Evolutionary conservation across 495 filamentous ascomycete genomes (phyloP).

Genomic region (Penicillium mononematosum): DNA sequence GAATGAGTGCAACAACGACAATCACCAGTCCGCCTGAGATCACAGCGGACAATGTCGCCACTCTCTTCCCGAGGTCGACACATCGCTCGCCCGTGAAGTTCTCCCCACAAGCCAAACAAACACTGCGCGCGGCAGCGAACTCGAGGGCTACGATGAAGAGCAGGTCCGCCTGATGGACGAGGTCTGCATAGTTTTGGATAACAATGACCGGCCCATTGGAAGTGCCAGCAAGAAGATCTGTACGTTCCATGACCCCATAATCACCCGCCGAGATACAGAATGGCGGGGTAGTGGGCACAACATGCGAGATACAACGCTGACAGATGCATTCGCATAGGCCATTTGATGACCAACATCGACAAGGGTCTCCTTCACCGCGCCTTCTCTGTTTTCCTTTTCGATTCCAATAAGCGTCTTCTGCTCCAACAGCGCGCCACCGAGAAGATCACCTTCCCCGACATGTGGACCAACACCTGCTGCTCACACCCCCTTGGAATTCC

Average conservation of each 20-base stretch:
- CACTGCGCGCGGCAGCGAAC: conserved; percentile 42
- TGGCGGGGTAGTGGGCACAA: conserved; percentile 18
- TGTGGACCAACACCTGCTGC: conserved; percentile 99
- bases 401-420: conserved; percentile 80
- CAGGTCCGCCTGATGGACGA: conserved; percentile 99
- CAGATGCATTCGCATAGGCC: conserved; percentile 56
- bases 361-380: conserved; percentile 93
- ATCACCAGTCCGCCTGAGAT: conserved; percentile 48
- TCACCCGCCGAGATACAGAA: conserved; percentile 2
- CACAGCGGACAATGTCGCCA: conserved; percentile 82
- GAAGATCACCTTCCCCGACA: conserved; percentile 98
- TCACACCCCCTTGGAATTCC: conserved; percentile 93
- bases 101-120: conserved; percentile 45
- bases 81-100: conserved; percentile 64
- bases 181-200: conserved; percentile 94
- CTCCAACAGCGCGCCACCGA: conserved; percentile 93
- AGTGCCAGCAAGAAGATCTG: conserved; percentile 98
- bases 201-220: conserved; percentile 90
- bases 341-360: conserved; percentile 98
- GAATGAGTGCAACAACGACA: conserved; percentile 54
- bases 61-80: conserved; percentile 93
- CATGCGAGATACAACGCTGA: conserved; percentile 2
- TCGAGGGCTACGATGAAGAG: conserved; percentile 92
- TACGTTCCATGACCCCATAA: conserved; percentile 44
- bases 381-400: conserved; percentile 97